Base-by-base conservation (phyloP, 306 rosid genomes). In the Urtica urens region DNA sequence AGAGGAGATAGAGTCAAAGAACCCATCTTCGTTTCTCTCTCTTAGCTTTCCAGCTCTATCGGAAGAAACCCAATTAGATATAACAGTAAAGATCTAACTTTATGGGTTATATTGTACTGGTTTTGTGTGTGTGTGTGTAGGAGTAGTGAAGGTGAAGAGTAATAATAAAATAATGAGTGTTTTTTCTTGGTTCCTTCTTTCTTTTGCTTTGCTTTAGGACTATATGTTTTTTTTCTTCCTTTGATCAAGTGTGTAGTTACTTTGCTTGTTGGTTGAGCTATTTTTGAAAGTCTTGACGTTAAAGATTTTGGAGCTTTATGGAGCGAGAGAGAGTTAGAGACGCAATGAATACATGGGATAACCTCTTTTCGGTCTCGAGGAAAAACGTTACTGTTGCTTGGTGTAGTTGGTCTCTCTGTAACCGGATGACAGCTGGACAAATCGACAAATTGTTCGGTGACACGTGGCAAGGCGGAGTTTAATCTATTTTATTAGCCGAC, bases 1-100 rank as follows among this genome's bases (percentile, higher is more conserved):
- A 75, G 27, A 23, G 85, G 73, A 14, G 65, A 66, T 1, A 75
- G 68, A 1, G 77, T 62, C 43, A 83, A 66, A 72, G 68, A 72
- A 43, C 60, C 75, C 94, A 83, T 87, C 51, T 34, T 25, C 30
- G 2, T 7, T 38, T 14, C 21, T 38, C 22, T 24, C 13, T 19
- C 28, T 24, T 9, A 23, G 39, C 20, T 35, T 53, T 39, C 65
- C 74, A 59, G 49, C 54, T n/a, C 43, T 45, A 26, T 19, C 6
- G 70, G 62, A 37, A 23, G 40, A 25, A 51, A 20, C 34, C 42
- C 29, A 8, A 13, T 38, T 17, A 17, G 14, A 31, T 9, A 33
- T 2, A 7, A 14, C 3, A 28, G 10, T 29, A 28, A 27, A 29
- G n/a, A 44, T 18, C n/a, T 42, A 38, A 10, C 11, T 35, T 7